Evolutionary conservation across 2,329 filamentous ascomycete species (phyloP).

Genomic region (Epichloe coenophiala): DNA sequence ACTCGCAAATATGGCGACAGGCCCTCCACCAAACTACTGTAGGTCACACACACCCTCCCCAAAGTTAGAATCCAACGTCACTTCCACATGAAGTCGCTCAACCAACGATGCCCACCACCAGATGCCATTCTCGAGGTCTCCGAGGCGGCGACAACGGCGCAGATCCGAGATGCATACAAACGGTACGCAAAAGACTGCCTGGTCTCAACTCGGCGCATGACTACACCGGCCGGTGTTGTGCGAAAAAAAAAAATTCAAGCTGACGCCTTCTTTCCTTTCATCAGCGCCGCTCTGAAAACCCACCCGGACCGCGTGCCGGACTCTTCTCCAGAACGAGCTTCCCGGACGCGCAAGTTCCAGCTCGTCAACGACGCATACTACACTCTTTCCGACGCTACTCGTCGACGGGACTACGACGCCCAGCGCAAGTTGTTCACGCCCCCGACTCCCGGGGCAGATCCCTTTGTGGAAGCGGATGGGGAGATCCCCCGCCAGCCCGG

Average conservation of each 20-base stretch:
- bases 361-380: constrained; percentile 90
- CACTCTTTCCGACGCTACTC: constrained; percentile 65
- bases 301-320: constrained; percentile 87
- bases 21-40: constrained; percentile 46
- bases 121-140: constrained; percentile 63
- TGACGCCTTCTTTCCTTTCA: neutral
- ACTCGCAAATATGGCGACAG: constrained; percentile 19
- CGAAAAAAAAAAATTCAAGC: no score
- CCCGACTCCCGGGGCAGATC: constrained; percentile 18
- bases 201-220: no score
- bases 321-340: constrained; percentile 70
- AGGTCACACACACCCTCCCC: constrained; percentile 13
- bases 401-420: constrained; percentile 74
- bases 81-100: neutral
- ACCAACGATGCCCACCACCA: constrained; percentile 18
- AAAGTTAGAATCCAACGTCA: neutral
- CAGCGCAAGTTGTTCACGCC: constrained; percentile 30
- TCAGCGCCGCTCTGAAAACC: constrained; percentile 73
- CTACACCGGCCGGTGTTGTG: no score
- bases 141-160: constrained; percentile 61
- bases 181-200: constrained; percentile 33
- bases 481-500: constrained; percentile 29
- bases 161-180: constrained; percentile 93
- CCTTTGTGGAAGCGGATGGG: constrained; percentile 33
- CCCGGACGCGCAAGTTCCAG: constrained; percentile 80